Percentiles rank a stretch among this genome's conserved stretches.
Conservation (phyloP, 768 basidiomycete genomes). For the Boletus sp. region DNA sequence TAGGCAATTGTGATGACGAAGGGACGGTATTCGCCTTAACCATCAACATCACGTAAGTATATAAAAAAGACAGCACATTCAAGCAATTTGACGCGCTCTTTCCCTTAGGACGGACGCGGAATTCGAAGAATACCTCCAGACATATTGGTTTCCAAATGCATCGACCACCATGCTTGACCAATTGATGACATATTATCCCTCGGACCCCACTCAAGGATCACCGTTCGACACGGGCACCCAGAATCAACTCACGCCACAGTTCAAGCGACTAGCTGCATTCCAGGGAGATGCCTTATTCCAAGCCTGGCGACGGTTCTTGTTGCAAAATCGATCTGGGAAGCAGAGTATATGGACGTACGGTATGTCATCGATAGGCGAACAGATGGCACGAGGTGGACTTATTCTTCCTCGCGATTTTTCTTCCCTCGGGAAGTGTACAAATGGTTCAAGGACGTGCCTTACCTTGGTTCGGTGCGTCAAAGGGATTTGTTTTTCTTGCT, state of each 20-base stretch:
- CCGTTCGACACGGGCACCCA: no score
- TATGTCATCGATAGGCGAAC: no score
- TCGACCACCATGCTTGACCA: slow-evolving; percentile 25
- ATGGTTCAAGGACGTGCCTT: slow-evolving; percentile 40
- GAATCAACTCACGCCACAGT: no score
- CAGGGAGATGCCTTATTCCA: no score
- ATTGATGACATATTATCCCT: no score
- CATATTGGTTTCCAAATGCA: slow-evolving; percentile 28
- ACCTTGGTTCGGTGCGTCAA: no score
- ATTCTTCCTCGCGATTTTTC: neutral
- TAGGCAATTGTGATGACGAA: slow-evolving; percentile 41
- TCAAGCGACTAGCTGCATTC: no score
- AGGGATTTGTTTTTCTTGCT: neutral
- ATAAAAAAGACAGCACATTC: neutral
- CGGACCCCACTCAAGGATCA: no score
- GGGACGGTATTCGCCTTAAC: slow-evolving; percentile 45
- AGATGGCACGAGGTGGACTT: neutral
- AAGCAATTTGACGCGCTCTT: neutral
- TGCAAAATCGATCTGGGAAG: slow-evolving; percentile 36
- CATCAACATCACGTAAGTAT: slow-evolving; percentile 46
- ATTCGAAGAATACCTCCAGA: no score
- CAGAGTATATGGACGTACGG: slow-evolving; percentile 42
- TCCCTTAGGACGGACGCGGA: slow-evolving; percentile 18
- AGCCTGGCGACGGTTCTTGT: slow-evolving; percentile 45
- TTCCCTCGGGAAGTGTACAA: slow-evolving; percentile 34